Percentiles rank a stretch among this genome's conserved stretches.
Evolutionary conservation across 2,329 filamentous ascomycete genomes (phyloP).

Genomic region (Colletotrichum scovillei): DNA sequence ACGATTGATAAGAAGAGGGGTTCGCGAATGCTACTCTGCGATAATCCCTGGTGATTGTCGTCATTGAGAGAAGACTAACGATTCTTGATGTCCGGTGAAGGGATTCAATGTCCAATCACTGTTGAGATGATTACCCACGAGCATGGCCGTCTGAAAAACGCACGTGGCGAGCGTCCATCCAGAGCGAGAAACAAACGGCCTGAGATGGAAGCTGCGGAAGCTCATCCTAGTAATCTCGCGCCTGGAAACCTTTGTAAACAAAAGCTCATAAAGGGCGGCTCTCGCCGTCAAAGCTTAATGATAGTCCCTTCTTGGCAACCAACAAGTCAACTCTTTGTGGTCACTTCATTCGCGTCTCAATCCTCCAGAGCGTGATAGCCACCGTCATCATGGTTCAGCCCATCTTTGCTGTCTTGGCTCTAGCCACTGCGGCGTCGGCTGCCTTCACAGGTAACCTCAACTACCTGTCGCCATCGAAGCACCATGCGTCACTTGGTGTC

Average conservation of each 20-base stretch:
- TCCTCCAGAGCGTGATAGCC: neutral
- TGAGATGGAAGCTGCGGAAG: neutral
- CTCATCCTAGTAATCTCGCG: neutral
- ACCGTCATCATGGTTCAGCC: constrained; percentile 17
- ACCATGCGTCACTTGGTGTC: constrained; percentile 72
- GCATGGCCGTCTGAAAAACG: neutral
- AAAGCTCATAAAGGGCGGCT: neutral
- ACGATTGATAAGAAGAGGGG: neutral
- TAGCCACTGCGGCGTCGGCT: constrained; percentile 6
- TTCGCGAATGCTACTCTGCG: neutral
- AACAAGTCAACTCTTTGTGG: no score
- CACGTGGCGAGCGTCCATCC: neutral
- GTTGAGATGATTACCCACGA: constrained; percentile 25
- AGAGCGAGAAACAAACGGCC: neutral
- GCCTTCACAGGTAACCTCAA: constrained; percentile 65
- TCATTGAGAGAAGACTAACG: neutral
- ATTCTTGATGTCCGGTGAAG: neutral
- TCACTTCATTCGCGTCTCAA: no score
- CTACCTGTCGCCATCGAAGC: constrained; percentile 74
- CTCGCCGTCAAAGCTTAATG: neutral
- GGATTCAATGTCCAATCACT: constrained; percentile 4
- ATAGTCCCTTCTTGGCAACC: neutral
- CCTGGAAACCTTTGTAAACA: no score
- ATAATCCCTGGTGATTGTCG: neutral
- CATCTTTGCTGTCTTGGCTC: neutral